These are phyloP conservation scores for Kwoniella heveanensis DNA, from an alignment of 768 basidiomycete species.

Conservation along the genomic window DNA sequence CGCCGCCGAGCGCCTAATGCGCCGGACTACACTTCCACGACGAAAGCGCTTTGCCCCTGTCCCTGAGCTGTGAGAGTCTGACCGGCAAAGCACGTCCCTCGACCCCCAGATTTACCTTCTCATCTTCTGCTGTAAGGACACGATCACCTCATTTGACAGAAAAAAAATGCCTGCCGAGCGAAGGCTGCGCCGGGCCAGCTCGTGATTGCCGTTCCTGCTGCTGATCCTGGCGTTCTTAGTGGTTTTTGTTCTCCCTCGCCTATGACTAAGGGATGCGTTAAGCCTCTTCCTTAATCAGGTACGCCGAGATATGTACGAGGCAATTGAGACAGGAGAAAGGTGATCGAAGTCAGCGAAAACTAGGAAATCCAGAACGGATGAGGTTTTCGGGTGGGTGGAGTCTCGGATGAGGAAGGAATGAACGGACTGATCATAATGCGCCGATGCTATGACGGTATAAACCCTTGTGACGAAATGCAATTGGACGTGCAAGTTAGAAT, in stretches of 20 bases:
- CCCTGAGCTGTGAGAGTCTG: neutral
- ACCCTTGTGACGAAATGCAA: too few relatives aligned
- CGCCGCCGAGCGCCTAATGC: neutral
- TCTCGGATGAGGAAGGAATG: neutral
- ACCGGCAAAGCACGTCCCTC: constrained; percentile 1
- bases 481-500: too few relatives aligned
- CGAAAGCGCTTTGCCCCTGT: neutral
- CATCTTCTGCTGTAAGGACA: too few relatives aligned
- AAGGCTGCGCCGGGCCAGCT: too few relatives aligned
- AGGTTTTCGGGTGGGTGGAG: neutral
- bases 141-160: too few relatives aligned
- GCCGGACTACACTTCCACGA: neutral
- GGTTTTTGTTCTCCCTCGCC: too few relatives aligned
- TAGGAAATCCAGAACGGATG: neutral
- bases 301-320: constrained; percentile 2
- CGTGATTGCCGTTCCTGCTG: neutral
- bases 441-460: too few relatives aligned
- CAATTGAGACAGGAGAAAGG: neutral
- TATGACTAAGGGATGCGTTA: neutral
- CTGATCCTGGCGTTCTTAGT: neutral
- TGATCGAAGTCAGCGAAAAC: neutral
- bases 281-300: neutral
- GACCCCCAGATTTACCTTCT: neutral
- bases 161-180: too few relatives aligned
- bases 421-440: neutral